These are phyloP conservation scores for Colletotrichum tamarilloi DNA, from an alignment of 2,329 filamentous ascomycete genomes.

Conservation along the genomic window DNA sequence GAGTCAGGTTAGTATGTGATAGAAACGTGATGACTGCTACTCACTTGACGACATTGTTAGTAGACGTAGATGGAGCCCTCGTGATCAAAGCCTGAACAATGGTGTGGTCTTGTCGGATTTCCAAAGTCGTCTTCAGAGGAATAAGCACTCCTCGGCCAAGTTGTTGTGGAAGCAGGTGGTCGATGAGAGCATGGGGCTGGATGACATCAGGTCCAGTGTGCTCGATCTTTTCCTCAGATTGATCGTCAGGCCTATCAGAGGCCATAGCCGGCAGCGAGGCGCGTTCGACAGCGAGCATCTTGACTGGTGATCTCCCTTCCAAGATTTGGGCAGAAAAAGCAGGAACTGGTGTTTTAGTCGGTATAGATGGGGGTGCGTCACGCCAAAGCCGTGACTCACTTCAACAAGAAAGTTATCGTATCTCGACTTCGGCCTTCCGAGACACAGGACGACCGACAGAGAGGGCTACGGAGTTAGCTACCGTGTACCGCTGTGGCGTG, in stretches of 20 bases:
- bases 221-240: conserved; percentile 26
- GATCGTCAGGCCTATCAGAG: conserved; percentile 17
- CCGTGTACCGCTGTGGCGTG: neutral
- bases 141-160: conserved; percentile 63
- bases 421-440: neutral
- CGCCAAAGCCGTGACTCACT: conserved; percentile 15
- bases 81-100: conserved; percentile 76
- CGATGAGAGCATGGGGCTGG: conserved; percentile 44
- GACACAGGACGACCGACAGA: neutral
- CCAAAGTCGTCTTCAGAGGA: conserved; percentile 73
- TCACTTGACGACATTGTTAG: conserved; percentile 79
- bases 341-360: neutral
- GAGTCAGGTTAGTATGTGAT: conserved; percentile 41
- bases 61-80: conserved; percentile 76
- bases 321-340: neutral
- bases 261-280: conserved; percentile 1
- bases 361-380: neutral
- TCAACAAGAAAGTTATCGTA: neutral
- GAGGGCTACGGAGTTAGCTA: neutral
- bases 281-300: conserved; percentile 27
- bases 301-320: neutral
- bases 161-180: conserved; percentile 48
- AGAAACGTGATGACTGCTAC: conserved; percentile 43
- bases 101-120: conserved; percentile 68
- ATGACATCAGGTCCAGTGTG: conserved; percentile 35